A percentile compares a stretch with the other conserved stretches of the same genome.
Evolutionary conservation across 495 filamentous ascomycete genomes (phyloP).

Genomic region (Podospora appendiculata): DNA sequence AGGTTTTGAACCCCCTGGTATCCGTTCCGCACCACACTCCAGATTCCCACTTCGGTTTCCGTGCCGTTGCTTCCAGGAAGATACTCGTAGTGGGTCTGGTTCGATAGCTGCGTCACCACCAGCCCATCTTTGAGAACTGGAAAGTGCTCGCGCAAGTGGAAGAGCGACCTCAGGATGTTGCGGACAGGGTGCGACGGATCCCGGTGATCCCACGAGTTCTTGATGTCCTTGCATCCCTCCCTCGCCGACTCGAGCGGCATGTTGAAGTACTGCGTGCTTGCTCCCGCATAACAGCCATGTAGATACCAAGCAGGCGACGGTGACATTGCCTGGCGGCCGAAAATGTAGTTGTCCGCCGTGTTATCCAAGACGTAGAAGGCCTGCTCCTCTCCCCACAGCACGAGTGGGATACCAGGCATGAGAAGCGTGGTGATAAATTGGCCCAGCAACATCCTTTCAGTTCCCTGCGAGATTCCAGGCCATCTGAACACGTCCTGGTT

Average conservation of each 20-base stretch:
- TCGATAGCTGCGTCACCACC: conserved; percentile 50
- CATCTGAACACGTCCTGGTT: conserved; percentile 70
- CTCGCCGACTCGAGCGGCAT: conserved; percentile 35
- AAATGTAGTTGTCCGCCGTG: conserved; percentile 61
- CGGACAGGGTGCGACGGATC: conserved; percentile 27
- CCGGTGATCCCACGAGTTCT: conserved; percentile 54
- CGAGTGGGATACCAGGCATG: conserved; percentile 58
- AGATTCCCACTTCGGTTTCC: conserved; percentile 58
- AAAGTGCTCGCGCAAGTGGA: conserved; percentile 52
- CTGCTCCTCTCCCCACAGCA: conserved; percentile 66
- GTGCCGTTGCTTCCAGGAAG: conserved; percentile 50
- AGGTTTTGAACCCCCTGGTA: conserved; percentile 47
- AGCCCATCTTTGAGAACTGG: conserved; percentile 59
- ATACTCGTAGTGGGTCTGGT: conserved; percentile 46
- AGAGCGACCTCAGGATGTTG: conserved; percentile 60
- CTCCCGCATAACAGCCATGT: conserved; percentile 67
- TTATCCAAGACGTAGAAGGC: conserved; percentile 61
- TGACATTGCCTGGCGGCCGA: conserved; percentile 60
- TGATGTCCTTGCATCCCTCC: conserved; percentile 63
- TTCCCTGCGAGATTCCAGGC: conserved; percentile 57
- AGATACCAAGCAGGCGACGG: conserved; percentile 57
- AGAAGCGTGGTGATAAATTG: conserved; percentile 56
- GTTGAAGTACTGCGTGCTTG: conserved; percentile 32
- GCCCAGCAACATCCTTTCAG: conserved; percentile 52
- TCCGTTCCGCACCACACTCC: conserved; percentile 25